A percentile compares a stretch with the other conserved stretches of the same genome.
phyloP scores from a whole-genome alignment of 441 rosid genomes.

The Kokia cookei region DNA sequence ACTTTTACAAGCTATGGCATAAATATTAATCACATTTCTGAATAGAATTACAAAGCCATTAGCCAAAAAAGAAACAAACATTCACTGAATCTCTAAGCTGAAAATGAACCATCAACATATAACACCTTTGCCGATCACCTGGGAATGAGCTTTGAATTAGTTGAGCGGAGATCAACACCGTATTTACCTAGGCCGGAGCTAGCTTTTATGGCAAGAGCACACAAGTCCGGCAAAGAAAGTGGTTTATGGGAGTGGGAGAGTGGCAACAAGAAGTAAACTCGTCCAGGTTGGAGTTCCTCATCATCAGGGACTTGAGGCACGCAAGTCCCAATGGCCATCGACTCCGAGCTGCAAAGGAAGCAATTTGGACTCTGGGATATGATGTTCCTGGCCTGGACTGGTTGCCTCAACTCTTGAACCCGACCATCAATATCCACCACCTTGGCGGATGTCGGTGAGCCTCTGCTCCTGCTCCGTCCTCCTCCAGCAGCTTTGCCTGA shows the following conservation, averaged over 20 bases:
- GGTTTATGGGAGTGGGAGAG: slow-evolving; percentile 11
- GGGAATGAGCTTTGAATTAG: slow-evolving; percentile 1
- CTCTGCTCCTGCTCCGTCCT: not conserved
- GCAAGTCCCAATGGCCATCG: slow-evolving; percentile 18
- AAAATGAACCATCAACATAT: not conserved
- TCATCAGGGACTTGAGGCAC: slow-evolving; percentile 18
- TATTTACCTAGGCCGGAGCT: slow-evolving; percentile 8
- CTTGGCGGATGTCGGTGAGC: slow-evolving; percentile 8
- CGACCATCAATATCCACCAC: slow-evolving; percentile 21
- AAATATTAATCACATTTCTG: not conserved
- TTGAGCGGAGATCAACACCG: not conserved
- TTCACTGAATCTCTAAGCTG: not conserved
- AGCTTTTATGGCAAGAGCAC: slow-evolving; percentile 34
- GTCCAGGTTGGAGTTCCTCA: slow-evolving; percentile 31
- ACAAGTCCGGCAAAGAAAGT: slow-evolving; percentile 23
- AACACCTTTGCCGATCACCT: not conserved
- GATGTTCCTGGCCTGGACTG: slow-evolving; percentile 20
- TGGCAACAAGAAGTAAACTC: slow-evolving; percentile 31
- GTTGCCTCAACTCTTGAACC: slow-evolving; percentile 24
- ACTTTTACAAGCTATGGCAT: not conserved
- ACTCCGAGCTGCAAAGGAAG: slow-evolving; percentile 35
- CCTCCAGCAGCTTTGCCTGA: not conserved
- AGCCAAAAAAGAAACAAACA: not conserved
- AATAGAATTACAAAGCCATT: not conserved
- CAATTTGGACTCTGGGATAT: slow-evolving; percentile 19